Evolutionary conservation across 208 protist species (phyloP), one percentile per base, ranked within the genome.

Genomic region (Trypanosoma brucei): DNA sequence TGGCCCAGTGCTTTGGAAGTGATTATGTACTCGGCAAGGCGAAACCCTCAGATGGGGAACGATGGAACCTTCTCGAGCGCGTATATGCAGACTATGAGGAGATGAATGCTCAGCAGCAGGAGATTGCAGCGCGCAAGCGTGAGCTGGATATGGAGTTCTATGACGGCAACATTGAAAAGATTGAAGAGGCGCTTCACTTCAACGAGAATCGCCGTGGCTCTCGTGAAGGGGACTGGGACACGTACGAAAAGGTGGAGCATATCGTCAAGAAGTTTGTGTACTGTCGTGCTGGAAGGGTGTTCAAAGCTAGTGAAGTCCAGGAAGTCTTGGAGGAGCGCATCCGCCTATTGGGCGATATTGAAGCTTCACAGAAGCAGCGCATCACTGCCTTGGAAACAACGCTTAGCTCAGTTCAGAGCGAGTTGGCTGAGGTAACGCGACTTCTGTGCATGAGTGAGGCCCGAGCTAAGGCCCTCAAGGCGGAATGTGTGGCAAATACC

Each of bases 201-300:
- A 62, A 52, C 2, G 77, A 76, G 2, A 30, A 38, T n/a, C 39
- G 31, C 14, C 8, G 34, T 7, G 58, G 6, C 39, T 8, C 58
- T 0, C 49, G 39, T 3, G 65, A 85, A 0, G 88, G 88, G 2
- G 81, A 94, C 62, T 91, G 81, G 76, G 84, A 88, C 30, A 94
- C 88, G 30, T 94, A 76, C 68, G 83, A 91, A 53, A 64, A 62
- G 55, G 83, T 94, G 0, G 73, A 94, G 69, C 53, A 59, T 1
- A 64, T 83, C 3, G 62, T 94, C 22, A 86, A 88, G 56, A 78
- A 83, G 45, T 89, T 82, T 70, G 88, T 78, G 4, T 94, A 90
- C 55, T 76, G 64, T 11, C 62, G 81, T 8, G 69, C 72, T 37
- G 3, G 60, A 1, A 62, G 48, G 52, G n/a, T 35, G 22, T 45